Evolutionary conservation across 139 green algal genomes (phyloP).

Genomic region (Limnomonas spitsbergensis): DNA sequence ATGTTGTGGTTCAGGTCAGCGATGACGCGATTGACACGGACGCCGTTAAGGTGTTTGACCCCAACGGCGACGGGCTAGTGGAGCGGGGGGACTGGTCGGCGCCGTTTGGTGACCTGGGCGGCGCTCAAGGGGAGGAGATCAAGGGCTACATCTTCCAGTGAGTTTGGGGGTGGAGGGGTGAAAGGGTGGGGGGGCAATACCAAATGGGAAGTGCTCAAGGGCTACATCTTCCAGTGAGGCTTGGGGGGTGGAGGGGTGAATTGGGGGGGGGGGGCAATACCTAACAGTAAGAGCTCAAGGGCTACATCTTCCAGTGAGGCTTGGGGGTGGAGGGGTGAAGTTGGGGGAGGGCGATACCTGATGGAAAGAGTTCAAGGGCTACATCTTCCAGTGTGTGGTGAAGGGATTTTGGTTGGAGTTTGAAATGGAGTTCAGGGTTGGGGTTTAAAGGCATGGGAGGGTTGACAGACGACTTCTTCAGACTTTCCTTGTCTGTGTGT

Average conservation of each 20-base stretch:
- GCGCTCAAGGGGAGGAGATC: constrained; percentile 30
- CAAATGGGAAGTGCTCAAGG: background rate
- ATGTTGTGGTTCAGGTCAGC: background rate
- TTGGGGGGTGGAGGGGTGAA: background rate
- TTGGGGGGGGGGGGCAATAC: background rate
- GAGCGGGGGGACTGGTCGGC: constrained; percentile 1
- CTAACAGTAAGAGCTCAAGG: background rate
- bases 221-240: background rate
- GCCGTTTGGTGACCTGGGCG: constrained; percentile 12
- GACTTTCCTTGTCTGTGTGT: too few relatives aligned
- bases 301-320: background rate
- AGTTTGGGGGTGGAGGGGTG: background rate
- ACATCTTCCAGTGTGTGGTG: background rate
- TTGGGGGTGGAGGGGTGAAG: background rate
- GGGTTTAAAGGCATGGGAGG: too few relatives aligned
- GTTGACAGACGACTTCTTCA: too few relatives aligned
- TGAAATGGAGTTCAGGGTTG: too few relatives aligned
- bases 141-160: constrained; percentile 38
- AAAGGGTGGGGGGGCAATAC: background rate
- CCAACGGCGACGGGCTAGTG: constrained; percentile 9
- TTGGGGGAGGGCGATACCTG: background rate
- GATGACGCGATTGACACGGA: constrained; percentile 37
- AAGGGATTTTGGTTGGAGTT: background rate
- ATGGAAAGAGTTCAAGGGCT: background rate
- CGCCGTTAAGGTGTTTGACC: constrained; percentile 40